Conservation (phyloP, 805 yeast species). For the Candida sakaeoensis region DNA sequence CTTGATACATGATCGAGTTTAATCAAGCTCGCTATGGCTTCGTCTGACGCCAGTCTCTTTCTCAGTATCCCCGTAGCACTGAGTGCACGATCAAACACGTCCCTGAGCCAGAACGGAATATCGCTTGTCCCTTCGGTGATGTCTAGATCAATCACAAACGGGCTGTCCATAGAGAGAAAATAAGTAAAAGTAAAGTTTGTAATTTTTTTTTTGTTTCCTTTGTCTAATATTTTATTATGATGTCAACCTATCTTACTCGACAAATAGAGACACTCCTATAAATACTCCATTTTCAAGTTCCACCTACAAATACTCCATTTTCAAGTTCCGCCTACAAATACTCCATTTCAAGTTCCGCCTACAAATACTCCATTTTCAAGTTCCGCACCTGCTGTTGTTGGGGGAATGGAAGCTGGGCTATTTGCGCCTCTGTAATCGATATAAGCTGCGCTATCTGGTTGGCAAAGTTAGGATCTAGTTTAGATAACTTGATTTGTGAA, state of each 20-base stretch:
- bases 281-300: too few relatives aligned
- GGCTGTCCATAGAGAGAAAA: conserved; percentile 2
- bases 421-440: conserved; percentile 47
- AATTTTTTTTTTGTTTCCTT: not conserved
- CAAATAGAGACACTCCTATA: not conserved
- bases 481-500: conserved; percentile 48
- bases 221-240: too few relatives aligned
- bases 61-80: conserved; percentile 24
- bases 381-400: conserved; percentile 54
- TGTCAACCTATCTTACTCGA: too few relatives aligned
- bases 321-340: conserved; percentile 33
- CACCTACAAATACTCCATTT: conserved; percentile 38
- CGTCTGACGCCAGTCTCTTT: conserved; percentile 29
- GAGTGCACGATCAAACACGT: conserved; percentile 33
- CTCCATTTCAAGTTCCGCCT: not conserved
- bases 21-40: conserved; percentile 33
- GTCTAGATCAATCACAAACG: conserved; percentile 7
- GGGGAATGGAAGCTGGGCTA: conserved; percentile 46
- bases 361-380: conserved; percentile 45
- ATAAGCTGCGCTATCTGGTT: conserved; percentile 52
- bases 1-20: conserved; percentile 19
- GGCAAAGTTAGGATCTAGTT: conserved; percentile 56
- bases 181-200: not conserved
- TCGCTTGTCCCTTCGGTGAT: conserved; percentile 14
- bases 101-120: conserved; percentile 31